Evolutionary conservation across 148 eudicot genomes (phyloP).

Genomic region (Polygonum maritimum): DNA sequence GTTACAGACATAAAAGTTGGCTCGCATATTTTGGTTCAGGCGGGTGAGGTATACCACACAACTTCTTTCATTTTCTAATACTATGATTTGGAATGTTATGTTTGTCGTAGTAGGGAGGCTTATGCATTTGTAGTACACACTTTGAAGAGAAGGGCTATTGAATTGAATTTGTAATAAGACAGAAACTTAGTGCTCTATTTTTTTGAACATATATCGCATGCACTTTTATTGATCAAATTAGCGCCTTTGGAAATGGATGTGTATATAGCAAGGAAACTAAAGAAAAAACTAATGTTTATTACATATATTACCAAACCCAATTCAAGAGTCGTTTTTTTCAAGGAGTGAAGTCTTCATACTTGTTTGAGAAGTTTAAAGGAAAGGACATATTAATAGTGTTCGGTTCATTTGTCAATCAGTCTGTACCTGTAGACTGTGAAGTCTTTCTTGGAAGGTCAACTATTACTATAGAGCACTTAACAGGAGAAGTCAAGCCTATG

Average conservation of each 20-base stretch:
- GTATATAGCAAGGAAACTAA: no score
- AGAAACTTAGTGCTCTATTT: no score
- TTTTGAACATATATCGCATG: no score
- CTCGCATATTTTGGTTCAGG: constrained; percentile 88
- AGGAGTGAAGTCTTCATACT: background rate
- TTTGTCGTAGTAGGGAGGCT: no score
- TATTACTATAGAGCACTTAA: constrained; percentile 91
- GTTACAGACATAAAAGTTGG: constrained; percentile 79
- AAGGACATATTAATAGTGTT: background rate
- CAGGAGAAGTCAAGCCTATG: constrained; percentile 91
- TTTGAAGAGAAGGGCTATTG: no score
- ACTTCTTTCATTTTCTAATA: background rate
- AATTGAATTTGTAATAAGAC: no score
- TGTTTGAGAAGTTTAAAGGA: background rate
- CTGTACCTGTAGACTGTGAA: constrained; percentile 96
- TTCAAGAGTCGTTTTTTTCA: no score
- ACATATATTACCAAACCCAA: no score
- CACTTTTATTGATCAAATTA: no score
- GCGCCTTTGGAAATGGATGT: no score
- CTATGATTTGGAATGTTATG: background rate
- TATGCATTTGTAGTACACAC: no score
- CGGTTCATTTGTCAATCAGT: constrained; percentile 28
- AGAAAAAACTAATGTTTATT: no score
- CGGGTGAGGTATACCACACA: constrained; percentile 75
- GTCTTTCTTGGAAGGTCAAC: constrained; percentile 90